A percentile compares a stretch with the other conserved stretches of the same genome.
These are phyloP conservation scores for Seiridium cupressi DNA, from an alignment of 2,329 filamentous ascomycete genomes.

Conservation along the genomic window DNA sequence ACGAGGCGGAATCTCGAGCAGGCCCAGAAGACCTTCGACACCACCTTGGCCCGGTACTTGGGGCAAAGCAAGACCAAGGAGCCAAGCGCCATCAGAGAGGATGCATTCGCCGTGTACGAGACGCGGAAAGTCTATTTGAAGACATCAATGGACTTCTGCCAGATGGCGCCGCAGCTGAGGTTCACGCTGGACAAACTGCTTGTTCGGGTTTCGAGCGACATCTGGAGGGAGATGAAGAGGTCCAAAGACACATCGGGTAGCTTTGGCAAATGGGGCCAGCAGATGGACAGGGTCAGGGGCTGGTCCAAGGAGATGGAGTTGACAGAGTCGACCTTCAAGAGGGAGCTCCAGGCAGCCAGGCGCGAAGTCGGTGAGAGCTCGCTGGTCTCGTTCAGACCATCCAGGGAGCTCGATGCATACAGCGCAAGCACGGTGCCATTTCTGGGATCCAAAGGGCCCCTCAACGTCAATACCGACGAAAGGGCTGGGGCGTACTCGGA, in stretches of 20 bases:
- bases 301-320: conserved; percentile 95
- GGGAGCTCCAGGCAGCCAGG: conserved; percentile 76
- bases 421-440: conserved; percentile 86
- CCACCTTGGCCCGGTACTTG: conserved; percentile 76
- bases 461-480: conserved; percentile 57
- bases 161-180: conserved; percentile 81
- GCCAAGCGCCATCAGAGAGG: conserved; percentile 83
- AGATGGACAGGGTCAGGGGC: conserved; percentile 88
- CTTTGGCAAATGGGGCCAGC: conserved; percentile 67
- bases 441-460: conserved; percentile 68
- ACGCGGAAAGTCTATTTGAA: conserved; percentile 87
- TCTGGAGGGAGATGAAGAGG: conserved; percentile 82
- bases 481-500: conserved; percentile 57
- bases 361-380: conserved; percentile 80
- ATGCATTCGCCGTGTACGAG: conserved; percentile 94
- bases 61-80: conserved; percentile 91
- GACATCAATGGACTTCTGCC: conserved; percentile 89
- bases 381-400: conserved; percentile 70
- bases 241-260: conserved; percentile 64
- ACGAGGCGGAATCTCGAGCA: conserved; percentile 72
- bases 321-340: conserved; percentile 78
- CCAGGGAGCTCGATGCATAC: conserved; percentile 91
- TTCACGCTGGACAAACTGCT: conserved; percentile 82
- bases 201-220: conserved; percentile 78
- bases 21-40: conserved; percentile 82